phyloP scores from a whole-genome alignment of 2,329 filamentous ascomycete species.

The Diplodia mutila region DNA sequence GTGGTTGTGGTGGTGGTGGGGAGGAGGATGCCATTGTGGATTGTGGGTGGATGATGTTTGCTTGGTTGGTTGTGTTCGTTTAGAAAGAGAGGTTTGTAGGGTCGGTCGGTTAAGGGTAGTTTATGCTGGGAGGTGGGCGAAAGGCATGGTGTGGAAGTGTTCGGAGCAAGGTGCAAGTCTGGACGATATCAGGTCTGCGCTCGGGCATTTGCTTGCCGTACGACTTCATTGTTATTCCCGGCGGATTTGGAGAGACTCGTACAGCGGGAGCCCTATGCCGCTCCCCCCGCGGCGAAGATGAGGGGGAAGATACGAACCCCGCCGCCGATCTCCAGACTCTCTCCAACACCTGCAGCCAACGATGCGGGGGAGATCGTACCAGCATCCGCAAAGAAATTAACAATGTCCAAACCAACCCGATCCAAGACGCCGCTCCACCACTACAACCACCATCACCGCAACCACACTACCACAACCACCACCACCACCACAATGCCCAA shows the following conservation, averaged over 20 bases:
- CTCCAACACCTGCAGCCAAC: conserved; percentile 11
- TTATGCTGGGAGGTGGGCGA: background rate
- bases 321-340: conserved; percentile 7
- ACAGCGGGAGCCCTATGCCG: no score
- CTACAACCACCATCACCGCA: background rate
- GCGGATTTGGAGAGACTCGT: background rate
- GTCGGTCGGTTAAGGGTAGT: background rate
- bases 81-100: background rate
- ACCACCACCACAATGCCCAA: background rate
- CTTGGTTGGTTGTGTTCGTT: no score
- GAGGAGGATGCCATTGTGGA: conserved; percentile 27
- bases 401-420: background rate
- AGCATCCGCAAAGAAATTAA: background rate
- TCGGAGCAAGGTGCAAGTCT: background rate
- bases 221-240: background rate
- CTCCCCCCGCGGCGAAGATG: background rate
- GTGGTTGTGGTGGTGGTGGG: no score
- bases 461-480: background rate
- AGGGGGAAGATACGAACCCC: background rate
- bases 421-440: background rate
- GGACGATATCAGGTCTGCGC: background rate
- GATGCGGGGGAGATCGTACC: background rate
- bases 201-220: background rate
- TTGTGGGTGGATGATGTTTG: background rate
- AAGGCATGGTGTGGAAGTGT: background rate